Base-by-base conservation (phyloP, 768 basidiomycete genomes). In the Mycena alexandri region DNA sequence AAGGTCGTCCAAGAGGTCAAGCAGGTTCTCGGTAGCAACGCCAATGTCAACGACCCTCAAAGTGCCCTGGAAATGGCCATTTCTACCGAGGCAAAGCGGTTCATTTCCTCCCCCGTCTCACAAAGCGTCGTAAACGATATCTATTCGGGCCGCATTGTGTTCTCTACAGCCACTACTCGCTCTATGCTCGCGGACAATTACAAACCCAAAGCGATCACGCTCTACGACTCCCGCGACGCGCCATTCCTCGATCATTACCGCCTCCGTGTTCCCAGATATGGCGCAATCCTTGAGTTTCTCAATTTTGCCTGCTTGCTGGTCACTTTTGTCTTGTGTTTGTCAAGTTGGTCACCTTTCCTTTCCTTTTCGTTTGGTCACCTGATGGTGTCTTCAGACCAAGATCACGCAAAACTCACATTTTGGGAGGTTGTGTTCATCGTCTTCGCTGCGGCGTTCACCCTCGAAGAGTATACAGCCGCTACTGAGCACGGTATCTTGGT, bases 21-120 rank as follows among this genome's bases (percentile, higher is more conserved):
- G 74, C 79, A 82, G 25, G 79, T 79, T 2, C 75, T 92, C 5
- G 86, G 87, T 54, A 87, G 86, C 9, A 81, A 84, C 19, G 88
- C 91, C 33, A 83, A 87, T 52, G 88, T 90, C 56, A 79, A 90
- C 60, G 89, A 89, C 67, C 86, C 90, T 17, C 88, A 93, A 75
- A 95, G 91, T 75, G 93, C 94, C 2, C 85, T 98, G 5, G 96
- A 97, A 93, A 90, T 98, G 86, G 95, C 95, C 3, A 94, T 99
- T 72, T 87, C 91, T 10, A 95, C 94, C 0, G 82, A 89, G 58
- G 87, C 95, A 5, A 98, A 97, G 76, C 83, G 86, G 33, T 97
- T 99, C 74, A 82, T 98, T 13, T 86, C 94, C 2, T 88, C 91
- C 0, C 89, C 94, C 0, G 85, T 98, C 24, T 89, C 94, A 4